Conservation (phyloP, 805 yeast genomes). For the Wickerhamiella hasegawae region DNA sequence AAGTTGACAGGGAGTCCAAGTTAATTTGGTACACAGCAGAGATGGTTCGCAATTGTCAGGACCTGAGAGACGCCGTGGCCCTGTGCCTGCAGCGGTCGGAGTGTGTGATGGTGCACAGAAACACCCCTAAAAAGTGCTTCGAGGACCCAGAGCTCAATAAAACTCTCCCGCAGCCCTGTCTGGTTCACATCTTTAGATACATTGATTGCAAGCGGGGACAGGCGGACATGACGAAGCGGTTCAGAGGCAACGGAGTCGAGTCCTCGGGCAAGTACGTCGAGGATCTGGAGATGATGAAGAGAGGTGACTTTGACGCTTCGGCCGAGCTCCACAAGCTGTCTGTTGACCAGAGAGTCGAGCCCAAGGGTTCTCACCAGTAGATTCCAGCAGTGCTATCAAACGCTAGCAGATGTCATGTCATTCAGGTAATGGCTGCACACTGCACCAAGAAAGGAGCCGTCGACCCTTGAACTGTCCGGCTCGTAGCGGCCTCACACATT, state of each 20-base stretch:
- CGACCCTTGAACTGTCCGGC: too few species aligned
- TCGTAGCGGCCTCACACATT: too few species aligned
- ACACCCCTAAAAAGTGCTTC: constrained; percentile 79
- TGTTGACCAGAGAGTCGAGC: constrained; percentile 3
- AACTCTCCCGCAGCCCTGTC: constrained; percentile 76
- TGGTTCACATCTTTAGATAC: constrained; percentile 69
- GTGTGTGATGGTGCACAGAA: constrained; percentile 78
- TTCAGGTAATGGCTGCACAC: too few species aligned
- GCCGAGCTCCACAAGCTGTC: constrained; percentile 61
- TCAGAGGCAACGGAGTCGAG: constrained; percentile 83
- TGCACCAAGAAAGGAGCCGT: too few species aligned
- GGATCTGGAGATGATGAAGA: constrained; percentile 59
- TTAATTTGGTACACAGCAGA: too few species aligned
- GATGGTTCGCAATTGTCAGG: constrained; percentile 59
- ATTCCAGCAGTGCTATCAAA: too few species aligned
- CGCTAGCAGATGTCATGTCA: too few species aligned
- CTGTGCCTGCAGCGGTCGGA: constrained; percentile 92
- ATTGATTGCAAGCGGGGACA: constrained; percentile 84
- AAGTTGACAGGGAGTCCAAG: too few species aligned
- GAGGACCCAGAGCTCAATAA: constrained; percentile 61
- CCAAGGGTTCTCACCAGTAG: too few species aligned
- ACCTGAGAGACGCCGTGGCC: constrained; percentile 88
- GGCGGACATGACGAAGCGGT: constrained; percentile 76
- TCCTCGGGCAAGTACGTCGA: constrained; percentile 90
- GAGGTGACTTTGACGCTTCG: constrained; percentile 67